Conservation (phyloP, 2,329 filamentous ascomycete genomes). For the Alternaria solani region DNA sequence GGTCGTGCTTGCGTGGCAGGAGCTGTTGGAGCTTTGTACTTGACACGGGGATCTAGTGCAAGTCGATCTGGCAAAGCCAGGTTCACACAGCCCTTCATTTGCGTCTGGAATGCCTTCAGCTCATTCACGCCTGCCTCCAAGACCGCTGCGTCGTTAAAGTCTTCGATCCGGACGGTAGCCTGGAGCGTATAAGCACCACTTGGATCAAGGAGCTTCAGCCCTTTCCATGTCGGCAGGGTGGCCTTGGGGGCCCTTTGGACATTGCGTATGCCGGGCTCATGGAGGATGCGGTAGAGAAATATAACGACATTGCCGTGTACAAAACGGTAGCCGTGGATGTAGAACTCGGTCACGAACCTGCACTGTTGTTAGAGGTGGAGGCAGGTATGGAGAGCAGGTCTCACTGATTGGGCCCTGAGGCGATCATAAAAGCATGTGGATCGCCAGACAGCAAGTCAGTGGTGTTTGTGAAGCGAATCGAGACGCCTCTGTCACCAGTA, state of each 20-base stretch:
- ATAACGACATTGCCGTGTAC: slow-evolving; percentile 66
- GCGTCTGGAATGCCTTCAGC: slow-evolving; percentile 62
- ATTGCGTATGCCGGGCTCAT: slow-evolving; percentile 52
- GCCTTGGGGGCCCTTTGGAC: slow-evolving; percentile 44
- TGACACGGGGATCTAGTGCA: slow-evolving; percentile 67
- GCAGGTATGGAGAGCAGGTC: slow-evolving; percentile 20
- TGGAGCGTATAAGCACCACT: slow-evolving; percentile 67
- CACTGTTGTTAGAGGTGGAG: slow-evolving; percentile 28
- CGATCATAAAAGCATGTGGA: slow-evolving; percentile 59
- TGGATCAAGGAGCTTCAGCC: slow-evolving; percentile 62
- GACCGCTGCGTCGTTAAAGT: slow-evolving; percentile 62
- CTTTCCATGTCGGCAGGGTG: slow-evolving; percentile 53
- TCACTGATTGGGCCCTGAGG: slow-evolving; percentile 62
- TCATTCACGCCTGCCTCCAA: slow-evolving; percentile 64
- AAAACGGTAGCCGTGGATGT: slow-evolving; percentile 65
- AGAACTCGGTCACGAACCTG: slow-evolving; percentile 66
- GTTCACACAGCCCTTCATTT: slow-evolving; percentile 65
- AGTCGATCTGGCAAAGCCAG: slow-evolving; percentile 66
- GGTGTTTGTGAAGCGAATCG: slow-evolving; percentile 61
- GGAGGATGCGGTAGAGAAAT: slow-evolving; percentile 63
- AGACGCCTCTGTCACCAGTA: slow-evolving; percentile 62
- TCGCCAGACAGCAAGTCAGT: slow-evolving; percentile 60
- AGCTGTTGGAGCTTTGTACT: slow-evolving; percentile 49
- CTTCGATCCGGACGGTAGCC: slow-evolving; percentile 64
- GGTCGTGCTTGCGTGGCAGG: slow-evolving; percentile 21